Evolutionary conservation across 2,329 filamentous ascomycete species (phyloP).

Genomic region (Diaporthe humulicola): DNA sequence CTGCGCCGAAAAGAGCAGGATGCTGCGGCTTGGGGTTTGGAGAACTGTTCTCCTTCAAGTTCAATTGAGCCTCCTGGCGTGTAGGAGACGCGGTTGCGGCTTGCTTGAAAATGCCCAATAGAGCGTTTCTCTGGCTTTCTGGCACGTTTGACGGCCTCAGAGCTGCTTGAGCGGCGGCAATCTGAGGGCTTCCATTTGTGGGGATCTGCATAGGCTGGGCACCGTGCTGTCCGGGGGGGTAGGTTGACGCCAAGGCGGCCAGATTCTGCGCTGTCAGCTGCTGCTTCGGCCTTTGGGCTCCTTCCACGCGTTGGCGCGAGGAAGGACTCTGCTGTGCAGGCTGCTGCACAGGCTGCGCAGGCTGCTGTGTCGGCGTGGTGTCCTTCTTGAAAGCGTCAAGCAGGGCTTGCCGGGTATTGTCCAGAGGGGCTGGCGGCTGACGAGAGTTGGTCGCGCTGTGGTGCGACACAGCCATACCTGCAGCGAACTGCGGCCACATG

Average conservation of each 20-base stretch:
- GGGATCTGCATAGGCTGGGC: constrained; percentile 11
- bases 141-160: constrained; percentile 42
- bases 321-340: constrained; percentile 20
- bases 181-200: constrained; percentile 23
- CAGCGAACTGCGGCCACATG: constrained; percentile 20
- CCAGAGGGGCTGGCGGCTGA: constrained; percentile 49
- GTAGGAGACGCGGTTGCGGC: constrained; percentile 46
- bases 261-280: constrained; percentile 34
- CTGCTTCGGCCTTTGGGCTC: constrained; percentile 37
- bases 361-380: constrained; percentile 41
- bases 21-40: constrained; percentile 30
- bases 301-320: constrained; percentile 37
- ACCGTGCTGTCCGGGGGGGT: constrained; percentile 13
- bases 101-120: constrained; percentile 69
- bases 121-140: constrained; percentile 60
- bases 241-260: constrained; percentile 41
- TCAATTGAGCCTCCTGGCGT: not conserved
- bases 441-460: constrained; percentile 21
- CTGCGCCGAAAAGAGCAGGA: constrained; percentile 40
- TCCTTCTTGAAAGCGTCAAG: constrained; percentile 59
- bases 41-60: constrained; percentile 33
- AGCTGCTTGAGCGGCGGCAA: constrained; percentile 25
- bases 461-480: constrained; percentile 28
- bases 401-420: constrained; percentile 58
- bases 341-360: constrained; percentile 8